These are phyloP conservation scores for Discostella pseudostelligera DNA, from an alignment of 108 stramenopile species.

Conservation along the genomic window DNA sequence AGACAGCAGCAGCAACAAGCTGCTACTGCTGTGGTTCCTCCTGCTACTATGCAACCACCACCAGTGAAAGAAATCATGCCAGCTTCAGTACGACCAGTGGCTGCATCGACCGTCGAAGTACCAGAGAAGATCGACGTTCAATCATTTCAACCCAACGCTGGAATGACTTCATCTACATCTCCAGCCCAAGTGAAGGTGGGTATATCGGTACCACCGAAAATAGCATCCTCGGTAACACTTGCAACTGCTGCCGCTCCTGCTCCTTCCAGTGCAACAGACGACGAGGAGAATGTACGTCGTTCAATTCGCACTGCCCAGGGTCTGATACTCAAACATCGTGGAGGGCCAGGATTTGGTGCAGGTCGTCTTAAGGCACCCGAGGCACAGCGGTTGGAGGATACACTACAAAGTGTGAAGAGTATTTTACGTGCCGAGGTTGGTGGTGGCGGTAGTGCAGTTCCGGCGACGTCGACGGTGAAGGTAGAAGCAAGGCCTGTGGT, in stretches of 20 bases:
- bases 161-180: not conserved
- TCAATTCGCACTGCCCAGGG: slow-evolving; percentile 76
- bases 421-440: slow-evolving; percentile 52
- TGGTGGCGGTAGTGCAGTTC: not conserved
- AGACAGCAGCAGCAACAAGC: slow-evolving; percentile 5
- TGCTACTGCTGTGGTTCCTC: not conserved
- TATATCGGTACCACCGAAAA: not conserved
- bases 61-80: too few species aligned
- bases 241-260: slow-evolving; percentile 2
- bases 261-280: slow-evolving; percentile 2
- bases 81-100: too few species aligned
- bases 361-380: slow-evolving; percentile 68
- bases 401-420: slow-evolving; percentile 42
- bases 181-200: not conserved
- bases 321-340: slow-evolving; percentile 80
- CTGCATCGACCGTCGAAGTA: too few species aligned
- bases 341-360: slow-evolving; percentile 81
- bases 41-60: slow-evolving; percentile 4
- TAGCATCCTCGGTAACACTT: not conserved
- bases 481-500: slow-evolving; percentile 9
- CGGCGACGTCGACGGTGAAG: slow-evolving; percentile 1
- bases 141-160: too few species aligned
- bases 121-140: too few species aligned
- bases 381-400: slow-evolving; percentile 51
- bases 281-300: slow-evolving; percentile 49